Percentiles rank a stretch among this genome's conserved stretches.
Conservation (phyloP, 2,329 filamentous ascomycete species). For the Pseudogymnoascus sp. region DNA sequence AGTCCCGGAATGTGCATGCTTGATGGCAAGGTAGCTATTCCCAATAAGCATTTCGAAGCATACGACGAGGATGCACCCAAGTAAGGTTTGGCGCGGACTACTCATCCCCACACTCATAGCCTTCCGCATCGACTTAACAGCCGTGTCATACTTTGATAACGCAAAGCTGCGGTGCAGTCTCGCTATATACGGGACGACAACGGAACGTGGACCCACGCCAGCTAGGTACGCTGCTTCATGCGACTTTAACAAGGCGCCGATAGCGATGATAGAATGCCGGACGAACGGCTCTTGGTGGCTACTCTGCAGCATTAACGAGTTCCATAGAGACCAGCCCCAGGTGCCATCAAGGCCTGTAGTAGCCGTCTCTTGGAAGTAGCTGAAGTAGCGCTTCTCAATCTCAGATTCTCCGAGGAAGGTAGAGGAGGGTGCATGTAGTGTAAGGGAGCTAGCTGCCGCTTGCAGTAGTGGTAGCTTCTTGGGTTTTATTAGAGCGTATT, state of each 20-base stretch:
- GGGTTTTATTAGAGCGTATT: conserved; percentile 15
- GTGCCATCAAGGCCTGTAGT: conserved; percentile 58
- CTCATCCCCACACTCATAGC: background rate
- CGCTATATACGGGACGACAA: conserved; percentile 19
- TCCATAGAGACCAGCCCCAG: conserved; percentile 42
- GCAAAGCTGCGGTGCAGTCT: conserved; percentile 11
- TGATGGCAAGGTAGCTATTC: conserved; percentile 4
- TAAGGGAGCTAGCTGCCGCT: conserved; percentile 26
- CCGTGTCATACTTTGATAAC: conserved; percentile 11
- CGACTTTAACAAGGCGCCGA: conserved; percentile 20
- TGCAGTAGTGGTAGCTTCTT: conserved; percentile 19
- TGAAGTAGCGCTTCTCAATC: conserved; percentile 53
- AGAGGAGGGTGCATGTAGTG: conserved; percentile 18
- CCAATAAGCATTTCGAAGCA: conserved; percentile 20
- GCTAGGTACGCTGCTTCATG: conserved; percentile 10
- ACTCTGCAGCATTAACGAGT: conserved; percentile 18
- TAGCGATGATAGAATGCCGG: conserved; percentile 21
- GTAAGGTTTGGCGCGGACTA: background rate
- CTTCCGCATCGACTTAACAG: conserved; percentile 3
- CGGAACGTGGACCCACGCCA: conserved; percentile 18
- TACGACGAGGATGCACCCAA: conserved; percentile 20
- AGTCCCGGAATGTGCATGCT: conserved; percentile 11
- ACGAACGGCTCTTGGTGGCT: conserved; percentile 19
- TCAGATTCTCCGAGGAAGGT: conserved; percentile 43
- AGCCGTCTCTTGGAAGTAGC: conserved; percentile 53